Conservation (phyloP, 1,139 yeast genomes). For the Magnusiomyces ingens region DNA sequence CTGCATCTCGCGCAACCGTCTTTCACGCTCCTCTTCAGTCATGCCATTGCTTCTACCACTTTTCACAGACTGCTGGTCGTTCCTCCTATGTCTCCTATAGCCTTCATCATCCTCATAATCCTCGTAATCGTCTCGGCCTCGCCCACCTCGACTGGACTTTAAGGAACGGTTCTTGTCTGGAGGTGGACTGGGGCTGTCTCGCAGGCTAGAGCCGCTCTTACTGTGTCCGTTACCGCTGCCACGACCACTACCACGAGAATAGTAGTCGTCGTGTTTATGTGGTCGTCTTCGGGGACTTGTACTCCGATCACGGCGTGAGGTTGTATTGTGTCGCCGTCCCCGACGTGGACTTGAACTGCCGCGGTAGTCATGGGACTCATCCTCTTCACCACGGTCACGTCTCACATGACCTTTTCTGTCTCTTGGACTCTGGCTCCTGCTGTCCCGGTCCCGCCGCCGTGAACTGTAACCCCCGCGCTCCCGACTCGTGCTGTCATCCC, state of each 20-base stretch:
- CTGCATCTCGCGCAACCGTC: slow-evolving; percentile 47
- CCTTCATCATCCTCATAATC: slow-evolving; percentile 3
- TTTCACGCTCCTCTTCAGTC: slow-evolving; percentile 34
- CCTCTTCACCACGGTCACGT: not conserved
- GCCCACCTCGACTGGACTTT: too few relatives aligned
- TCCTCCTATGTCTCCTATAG: not conserved
- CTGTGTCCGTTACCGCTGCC: too few relatives aligned
- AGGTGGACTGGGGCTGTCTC: too few relatives aligned
- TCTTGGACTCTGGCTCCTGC: not conserved
- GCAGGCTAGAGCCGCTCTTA: too few relatives aligned
- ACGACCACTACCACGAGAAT: not conserved
- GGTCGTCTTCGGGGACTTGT: not conserved
- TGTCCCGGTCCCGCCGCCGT: not conserved
- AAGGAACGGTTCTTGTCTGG: too few relatives aligned
- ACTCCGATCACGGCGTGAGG: not conserved
- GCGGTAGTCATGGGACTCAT: not conserved
- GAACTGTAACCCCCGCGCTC: too few relatives aligned
- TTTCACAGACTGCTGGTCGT: not conserved
- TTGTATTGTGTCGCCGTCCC: not conserved
- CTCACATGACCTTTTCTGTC: not conserved
- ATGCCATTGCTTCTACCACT: not conserved
- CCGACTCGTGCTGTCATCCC: too few relatives aligned
- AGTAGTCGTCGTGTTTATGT: too few relatives aligned
- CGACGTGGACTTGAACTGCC: not conserved
- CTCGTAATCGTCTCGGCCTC: too few relatives aligned